Base-by-base conservation (phyloP, 2,329 filamentous ascomycete species). In the Thielaviopsis punctulata region DNA sequence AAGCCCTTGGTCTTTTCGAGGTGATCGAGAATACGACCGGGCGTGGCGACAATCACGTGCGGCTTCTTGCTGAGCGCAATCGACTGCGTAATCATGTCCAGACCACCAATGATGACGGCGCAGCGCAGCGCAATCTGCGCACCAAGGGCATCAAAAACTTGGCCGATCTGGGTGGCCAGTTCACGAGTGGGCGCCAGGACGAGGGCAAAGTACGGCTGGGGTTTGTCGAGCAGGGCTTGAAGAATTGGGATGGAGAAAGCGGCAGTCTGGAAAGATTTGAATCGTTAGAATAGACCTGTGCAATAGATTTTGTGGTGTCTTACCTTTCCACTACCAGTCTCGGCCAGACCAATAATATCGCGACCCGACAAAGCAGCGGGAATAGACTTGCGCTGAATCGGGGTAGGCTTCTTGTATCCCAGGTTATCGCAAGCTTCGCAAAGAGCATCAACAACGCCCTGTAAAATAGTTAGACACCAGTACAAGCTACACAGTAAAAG, bases 1-100 rank as follows among this genome's bases (percentile, higher is more conserved):
- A 98, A 96, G 10, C 92, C 90, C 66, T 95, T 95, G 2, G 92
- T 98, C 67, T 95, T 95, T 64, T 96, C 88, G 8, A 96, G 70
- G 60, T 98, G 92, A 61, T 96, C 92, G 4, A 95, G 72, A 21
- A 95, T 70, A 53, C 90, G 79, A 50, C 89, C 90, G 0, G 90
- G 90, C 0, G 90, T 95, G 0, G 90, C 90, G 39, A 96, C 89
- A 21, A 96, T 73, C 22, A 98, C 82, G 62, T 98, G 92, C 7
- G 92, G 92, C 60, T 90, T 90, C 73, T 95, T 95, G n/a, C 85
- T 87, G 0, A 98, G 76, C 0, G 89, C 84, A 57, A 98, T 93
- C 1, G 84, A 69, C 64, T 98, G 92, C 0, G 86, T 77, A 1
- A 95, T 85, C 86, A 95, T 95, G 58, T 96, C 90, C 73, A 96